Evolutionary conservation across 78 protist species (phyloP), one percentile per base, ranked within the genome.

Genomic region (Neovahlkampfia damariscottae): DNA sequence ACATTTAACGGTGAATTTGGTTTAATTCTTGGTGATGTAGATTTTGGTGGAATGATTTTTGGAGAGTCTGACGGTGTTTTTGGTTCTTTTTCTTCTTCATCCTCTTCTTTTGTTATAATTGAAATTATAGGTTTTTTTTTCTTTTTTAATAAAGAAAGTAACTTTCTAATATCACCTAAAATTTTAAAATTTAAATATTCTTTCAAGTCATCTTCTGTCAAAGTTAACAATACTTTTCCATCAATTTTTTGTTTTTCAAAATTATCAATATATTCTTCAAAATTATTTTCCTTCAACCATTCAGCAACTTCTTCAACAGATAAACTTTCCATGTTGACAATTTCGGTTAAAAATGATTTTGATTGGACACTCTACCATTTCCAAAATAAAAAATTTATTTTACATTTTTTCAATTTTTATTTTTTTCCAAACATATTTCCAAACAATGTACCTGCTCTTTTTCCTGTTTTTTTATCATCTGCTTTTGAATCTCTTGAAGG

Each of bases 181-280:
- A 6, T 5, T 19, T 67, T 76, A 6, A 29, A 6, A 30, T 67
- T 7, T 5, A 72, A 72, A 10, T 29, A 32, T 71, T 76, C 5
- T 71, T 72, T 76, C 72, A 76, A 66, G 74, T 76, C 79, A 72
- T 7, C 7, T 76, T 76, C 79, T 28, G 6, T 31, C 5, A 76
- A 5, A 67, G 7, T 71, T 32, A 66, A 6, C 32, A 76, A 7
- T 38, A 69, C 79, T 30, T 41, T 5, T 35, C 79, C 79, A 69
- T 76, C 79, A 5, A 76, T 69, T 8, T 6, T 5, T 6, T 76
- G 79, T 6, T 41, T 29, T 5, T 5, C 5, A 6, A 76, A 76
- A 29, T 8, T 40, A 6, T 27, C 5, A 32, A 5, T 5, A 72
- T 76, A 76, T 62, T 76, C 79, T 62, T 37, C 79, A 32, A 76